Evolutionary conservation across 1,284 basidiomycete genomes (phyloP).

Genomic region (Inonotus hispidus): DNA sequence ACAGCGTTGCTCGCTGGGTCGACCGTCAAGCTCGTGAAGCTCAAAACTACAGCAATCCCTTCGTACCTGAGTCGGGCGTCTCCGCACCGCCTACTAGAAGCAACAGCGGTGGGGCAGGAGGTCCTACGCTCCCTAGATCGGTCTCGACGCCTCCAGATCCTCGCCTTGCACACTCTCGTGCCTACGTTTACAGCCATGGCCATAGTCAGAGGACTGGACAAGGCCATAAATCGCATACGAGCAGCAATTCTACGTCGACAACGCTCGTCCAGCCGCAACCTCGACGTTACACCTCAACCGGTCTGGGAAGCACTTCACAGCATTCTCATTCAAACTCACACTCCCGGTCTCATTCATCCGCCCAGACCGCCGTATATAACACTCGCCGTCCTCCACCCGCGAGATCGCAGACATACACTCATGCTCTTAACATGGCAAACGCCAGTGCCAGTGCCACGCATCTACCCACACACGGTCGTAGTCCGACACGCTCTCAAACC

Average conservation of each 20-base stretch:
- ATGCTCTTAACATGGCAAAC: not conserved
- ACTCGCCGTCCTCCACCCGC: not conserved
- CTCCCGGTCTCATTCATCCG: not conserved
- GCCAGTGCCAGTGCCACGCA: not conserved
- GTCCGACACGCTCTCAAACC: constrained; percentile 1
- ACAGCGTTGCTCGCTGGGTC: constrained; percentile 41
- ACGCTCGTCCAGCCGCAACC: not conserved
- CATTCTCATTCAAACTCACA: not conserved
- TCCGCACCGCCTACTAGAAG: not conserved
- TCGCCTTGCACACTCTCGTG: not conserved
- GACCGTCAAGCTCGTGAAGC: constrained; percentile 24
- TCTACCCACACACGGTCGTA: not conserved
- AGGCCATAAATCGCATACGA: not conserved
- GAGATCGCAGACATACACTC: constrained; percentile 5
- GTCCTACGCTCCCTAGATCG: not conserved
- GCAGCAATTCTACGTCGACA: not conserved
- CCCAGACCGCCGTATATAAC: not conserved
- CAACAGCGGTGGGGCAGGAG: not conserved
- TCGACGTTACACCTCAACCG: not conserved
- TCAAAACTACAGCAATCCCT: constrained; percentile 27
- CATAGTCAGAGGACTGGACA: not conserved
- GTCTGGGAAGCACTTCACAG: not conserved
- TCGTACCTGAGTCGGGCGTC: constrained; percentile 11
- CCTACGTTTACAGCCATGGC: not conserved
- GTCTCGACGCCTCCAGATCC: constrained; percentile 9